Evolutionary conservation across 2,329 filamentous ascomycete genomes (phyloP).

Genomic region (Fusarium camptoceras): DNA sequence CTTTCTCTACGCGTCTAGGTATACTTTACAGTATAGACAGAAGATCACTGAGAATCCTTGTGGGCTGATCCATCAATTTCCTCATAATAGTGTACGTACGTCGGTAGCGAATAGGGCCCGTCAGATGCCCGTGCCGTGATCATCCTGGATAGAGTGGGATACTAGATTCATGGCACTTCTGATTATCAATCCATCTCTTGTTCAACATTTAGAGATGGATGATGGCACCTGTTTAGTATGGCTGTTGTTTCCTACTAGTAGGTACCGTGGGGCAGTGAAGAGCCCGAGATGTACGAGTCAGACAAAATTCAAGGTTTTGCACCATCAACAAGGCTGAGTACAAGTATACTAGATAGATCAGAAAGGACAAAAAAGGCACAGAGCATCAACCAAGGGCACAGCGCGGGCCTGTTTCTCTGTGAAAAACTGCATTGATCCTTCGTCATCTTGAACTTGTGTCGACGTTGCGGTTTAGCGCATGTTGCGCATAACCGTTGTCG

Average conservation of each 20-base stretch:
- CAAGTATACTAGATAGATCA: not conserved
- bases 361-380: constrained; percentile 17
- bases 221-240: not conserved
- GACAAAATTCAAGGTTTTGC: constrained; percentile 9
- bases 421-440: constrained; percentile 57
- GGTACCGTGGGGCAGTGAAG: not conserved
- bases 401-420: constrained; percentile 50
- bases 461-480: constrained; percentile 64
- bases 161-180: not conserved
- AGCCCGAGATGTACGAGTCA: not conserved
- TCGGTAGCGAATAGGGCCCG: constrained; percentile 1
- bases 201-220: not conserved
- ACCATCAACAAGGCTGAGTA: constrained; percentile 27
- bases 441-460: constrained; percentile 58
- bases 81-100: not conserved
- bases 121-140: constrained; percentile 5
- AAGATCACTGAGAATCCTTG: constrained; percentile 3
- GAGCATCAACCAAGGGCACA: constrained; percentile 30
- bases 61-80: constrained; percentile 5
- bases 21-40: not conserved
- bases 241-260: not conserved
- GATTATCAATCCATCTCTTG: not conserved
- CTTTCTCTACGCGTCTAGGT: not conserved
- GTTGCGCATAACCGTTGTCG: constrained; percentile 66
- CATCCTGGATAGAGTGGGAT: not conserved